phyloP scores from a whole-genome alignment of 2,329 filamentous ascomycete species.

The Pseudogymnoascus sp. region DNA sequence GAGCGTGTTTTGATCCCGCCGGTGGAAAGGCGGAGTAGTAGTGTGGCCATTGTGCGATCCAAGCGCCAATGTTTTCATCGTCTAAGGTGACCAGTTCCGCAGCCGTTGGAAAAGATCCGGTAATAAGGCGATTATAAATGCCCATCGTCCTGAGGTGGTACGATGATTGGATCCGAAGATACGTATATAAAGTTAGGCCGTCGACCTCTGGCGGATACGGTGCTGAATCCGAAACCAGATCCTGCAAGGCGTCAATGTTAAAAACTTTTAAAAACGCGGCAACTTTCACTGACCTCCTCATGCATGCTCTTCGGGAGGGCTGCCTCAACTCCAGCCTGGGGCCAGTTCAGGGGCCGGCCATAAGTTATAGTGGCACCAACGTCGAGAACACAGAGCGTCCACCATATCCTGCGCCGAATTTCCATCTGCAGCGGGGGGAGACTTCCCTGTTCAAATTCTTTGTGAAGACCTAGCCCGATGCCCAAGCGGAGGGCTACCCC shows the following conservation, averaged over 20 bases:
- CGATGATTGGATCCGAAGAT: constrained; percentile 5
- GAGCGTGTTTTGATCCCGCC: constrained; percentile 11
- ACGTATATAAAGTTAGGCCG: constrained; percentile 11
- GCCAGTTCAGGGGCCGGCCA: constrained; percentile 17
- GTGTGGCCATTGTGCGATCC: constrained; percentile 13
- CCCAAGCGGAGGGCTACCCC: constrained; percentile 93
- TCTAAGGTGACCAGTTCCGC: constrained; percentile 12
- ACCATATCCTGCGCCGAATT: constrained; percentile 18
- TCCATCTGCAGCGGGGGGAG: constrained; percentile 17
- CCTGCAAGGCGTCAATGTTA: neutral
- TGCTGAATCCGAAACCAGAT: neutral
- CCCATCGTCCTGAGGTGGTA: constrained; percentile 11
- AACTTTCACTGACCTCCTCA: constrained; percentile 14
- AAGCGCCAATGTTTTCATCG: constrained; percentile 14
- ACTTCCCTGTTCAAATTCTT: constrained; percentile 19
- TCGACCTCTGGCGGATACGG: constrained; percentile 4
- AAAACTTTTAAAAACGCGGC: neutral
- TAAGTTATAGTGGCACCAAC: constrained; percentile 19
- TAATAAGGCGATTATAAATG: constrained; percentile 11
- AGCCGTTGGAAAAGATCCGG: constrained; percentile 9
- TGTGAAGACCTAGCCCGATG: constrained; percentile 40
- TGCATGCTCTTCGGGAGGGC: constrained; percentile 17
- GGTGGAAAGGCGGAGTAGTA: constrained; percentile 12
- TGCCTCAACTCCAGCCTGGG: constrained; percentile 16
- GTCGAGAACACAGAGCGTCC: constrained; percentile 18